A percentile compares a stretch with the other conserved stretches of the same genome.
Conservation (phyloP, 345 rosid genomes). For the Trapa incisa region DNA sequence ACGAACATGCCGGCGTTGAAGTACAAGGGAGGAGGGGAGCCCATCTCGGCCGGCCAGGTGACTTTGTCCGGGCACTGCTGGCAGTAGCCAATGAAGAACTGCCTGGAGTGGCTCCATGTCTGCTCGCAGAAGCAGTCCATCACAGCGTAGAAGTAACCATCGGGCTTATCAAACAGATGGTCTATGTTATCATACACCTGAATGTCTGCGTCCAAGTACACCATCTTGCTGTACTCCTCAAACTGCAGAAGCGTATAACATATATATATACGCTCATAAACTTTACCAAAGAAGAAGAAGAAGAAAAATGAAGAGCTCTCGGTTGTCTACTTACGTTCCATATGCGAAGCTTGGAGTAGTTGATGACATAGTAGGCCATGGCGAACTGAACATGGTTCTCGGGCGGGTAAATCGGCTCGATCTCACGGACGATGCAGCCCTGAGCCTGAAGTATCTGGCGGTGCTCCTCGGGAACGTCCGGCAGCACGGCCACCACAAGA, state of each 20-base stretch:
- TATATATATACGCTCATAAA: not conserved
- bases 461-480: conserved; percentile 10
- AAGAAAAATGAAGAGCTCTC: too few relatives aligned
- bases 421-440: conserved; percentile 10
- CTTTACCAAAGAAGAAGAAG: too few relatives aligned
- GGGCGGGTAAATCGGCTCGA: conserved; percentile 8
- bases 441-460: conserved; percentile 8
- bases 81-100: conserved; percentile 7
- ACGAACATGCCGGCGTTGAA: conserved; percentile 8
- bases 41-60: conserved; percentile 7
- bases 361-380: conserved; percentile 10
- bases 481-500: conserved; percentile 7
- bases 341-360: conserved; percentile 9
- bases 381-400: conserved; percentile 9
- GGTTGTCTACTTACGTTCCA: conserved; percentile 3
- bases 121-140: conserved; percentile 13
- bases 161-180: conserved; percentile 8
- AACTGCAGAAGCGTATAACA: not conserved
- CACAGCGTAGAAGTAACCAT: conserved; percentile 11
- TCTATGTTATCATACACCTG: conserved; percentile 11
- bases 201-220: conserved; percentile 10
- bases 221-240: conserved; percentile 10
- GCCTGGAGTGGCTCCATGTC: conserved; percentile 10
- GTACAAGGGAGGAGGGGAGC: conserved; percentile 8
- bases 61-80: conserved; percentile 9